Conservation (phyloP, 1,284 basidiomycete genomes). For the Cryptococcus sp. region DNA sequence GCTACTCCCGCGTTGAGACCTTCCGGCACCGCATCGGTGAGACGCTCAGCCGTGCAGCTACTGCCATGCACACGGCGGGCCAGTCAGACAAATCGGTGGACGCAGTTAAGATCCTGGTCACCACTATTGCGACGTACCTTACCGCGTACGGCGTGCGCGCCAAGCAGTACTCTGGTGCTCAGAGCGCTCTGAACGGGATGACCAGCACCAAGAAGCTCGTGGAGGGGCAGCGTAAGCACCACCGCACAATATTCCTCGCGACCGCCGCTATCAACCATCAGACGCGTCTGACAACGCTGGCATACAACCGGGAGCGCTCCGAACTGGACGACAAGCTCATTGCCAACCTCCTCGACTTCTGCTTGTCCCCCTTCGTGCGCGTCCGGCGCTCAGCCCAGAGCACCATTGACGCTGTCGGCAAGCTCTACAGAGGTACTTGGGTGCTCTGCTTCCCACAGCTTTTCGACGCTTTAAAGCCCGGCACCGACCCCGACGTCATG, state of each 20-base stretch:
- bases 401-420: conserved; percentile 37
- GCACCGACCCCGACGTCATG: conserved; percentile 86
- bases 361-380: conserved; percentile 79
- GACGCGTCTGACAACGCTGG: conserved; percentile 42
- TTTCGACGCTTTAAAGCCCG: conserved; percentile 70
- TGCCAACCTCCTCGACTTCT: conserved; percentile 73
- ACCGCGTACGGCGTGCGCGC: conserved; percentile 45
- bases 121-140: conserved; percentile 45
- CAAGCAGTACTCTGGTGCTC: conserved; percentile 40
- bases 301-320: conserved; percentile 73
- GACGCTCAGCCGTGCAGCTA: conserved; percentile 67
- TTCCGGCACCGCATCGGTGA: conserved; percentile 68
- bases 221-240: conserved; percentile 43
- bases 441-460: conserved; percentile 67
- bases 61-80: conserved; percentile 64
- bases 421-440: conserved; percentile 81
- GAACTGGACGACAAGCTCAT: conserved; percentile 76
- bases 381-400: conserved; percentile 45
- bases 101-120: conserved; percentile 61
- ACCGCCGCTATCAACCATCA: conserved; percentile 41
- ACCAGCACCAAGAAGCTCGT: conserved; percentile 41
- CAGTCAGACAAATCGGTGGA: conserved; percentile 89
- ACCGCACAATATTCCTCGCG: conserved; percentile 41
- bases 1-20: conserved; percentile 63
- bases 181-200: conserved; percentile 34